These are phyloP conservation scores for Teratosphaeria zuluensis DNA, from an alignment of 2,329 filamentous ascomycete species.

Conservation along the genomic window DNA sequence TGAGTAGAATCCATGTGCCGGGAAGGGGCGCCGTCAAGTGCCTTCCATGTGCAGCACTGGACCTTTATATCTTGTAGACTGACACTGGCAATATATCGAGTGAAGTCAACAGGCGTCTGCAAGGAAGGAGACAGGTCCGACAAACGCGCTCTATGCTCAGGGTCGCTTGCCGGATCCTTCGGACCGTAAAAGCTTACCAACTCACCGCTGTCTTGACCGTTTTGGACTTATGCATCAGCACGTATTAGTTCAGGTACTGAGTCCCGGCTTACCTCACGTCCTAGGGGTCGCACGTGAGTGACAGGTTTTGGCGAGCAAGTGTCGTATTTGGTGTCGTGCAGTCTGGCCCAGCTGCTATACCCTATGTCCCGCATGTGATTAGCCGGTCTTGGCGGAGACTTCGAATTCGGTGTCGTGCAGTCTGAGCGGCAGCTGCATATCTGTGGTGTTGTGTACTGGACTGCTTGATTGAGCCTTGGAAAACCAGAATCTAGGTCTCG, in stretches of 20 bases:
- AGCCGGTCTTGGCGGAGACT: background rate
- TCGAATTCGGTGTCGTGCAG: background rate
- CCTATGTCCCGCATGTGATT: background rate
- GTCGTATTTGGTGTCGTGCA: background rate
- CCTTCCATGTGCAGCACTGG: background rate
- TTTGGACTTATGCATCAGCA: background rate
- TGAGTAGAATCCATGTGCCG: too few species aligned
- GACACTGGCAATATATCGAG: background rate
- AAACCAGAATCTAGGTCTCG: background rate
- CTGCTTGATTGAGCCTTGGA: background rate
- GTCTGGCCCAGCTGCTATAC: background rate
- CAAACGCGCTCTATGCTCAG: background rate
- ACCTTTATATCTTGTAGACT: background rate
- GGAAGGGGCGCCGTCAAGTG: background rate
- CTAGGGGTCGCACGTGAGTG: background rate
- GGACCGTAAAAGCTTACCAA: background rate
- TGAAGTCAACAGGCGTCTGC: background rate
- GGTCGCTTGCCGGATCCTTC: background rate
- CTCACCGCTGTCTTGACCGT: background rate
- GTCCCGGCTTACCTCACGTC: background rate
- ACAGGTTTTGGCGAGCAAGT: background rate
- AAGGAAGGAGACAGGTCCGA: background rate
- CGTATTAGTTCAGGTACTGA: background rate
- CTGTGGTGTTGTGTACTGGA: background rate
- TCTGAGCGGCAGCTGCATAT: background rate